These are phyloP conservation scores for Albugo laibachii DNA, from an alignment of 352 stramenopile genomes.

Conservation along the genomic window DNA sequence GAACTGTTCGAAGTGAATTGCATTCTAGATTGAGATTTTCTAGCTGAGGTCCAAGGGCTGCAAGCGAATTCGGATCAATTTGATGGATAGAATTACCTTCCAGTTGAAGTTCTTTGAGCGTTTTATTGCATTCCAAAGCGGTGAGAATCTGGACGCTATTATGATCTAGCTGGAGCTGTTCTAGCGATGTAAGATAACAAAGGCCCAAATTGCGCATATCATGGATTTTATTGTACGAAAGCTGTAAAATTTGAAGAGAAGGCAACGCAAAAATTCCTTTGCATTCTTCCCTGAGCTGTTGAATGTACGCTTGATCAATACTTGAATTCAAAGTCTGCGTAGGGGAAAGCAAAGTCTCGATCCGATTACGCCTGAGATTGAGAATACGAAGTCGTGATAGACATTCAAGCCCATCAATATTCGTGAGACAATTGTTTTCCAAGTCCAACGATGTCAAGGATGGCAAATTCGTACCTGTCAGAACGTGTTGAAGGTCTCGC, in stretches of 20 bases:
- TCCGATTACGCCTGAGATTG: constrained; percentile 59
- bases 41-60: constrained; percentile 21
- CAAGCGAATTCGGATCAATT: constrained; percentile 31
- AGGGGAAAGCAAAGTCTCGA: constrained; percentile 24
- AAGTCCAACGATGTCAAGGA: constrained; percentile 24
- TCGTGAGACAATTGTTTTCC: constrained; percentile 70
- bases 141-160: constrained; percentile 57
- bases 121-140: constrained; percentile 32
- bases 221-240: constrained; percentile 64
- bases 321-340: constrained; percentile 5
- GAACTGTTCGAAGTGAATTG: constrained; percentile 53
- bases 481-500: constrained; percentile 26
- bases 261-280: constrained; percentile 40
- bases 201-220: constrained; percentile 51
- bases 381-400: constrained; percentile 38
- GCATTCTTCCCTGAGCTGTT: constrained; percentile 6
- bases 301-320: constrained; percentile 10
- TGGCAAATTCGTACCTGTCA: constrained; percentile 32
- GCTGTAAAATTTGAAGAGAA: constrained; percentile 42
- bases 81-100: constrained; percentile 75
- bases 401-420: constrained; percentile 39
- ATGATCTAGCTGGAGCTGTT: constrained; percentile 53
- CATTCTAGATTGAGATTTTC: constrained; percentile 49
- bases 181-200: constrained; percentile 22
- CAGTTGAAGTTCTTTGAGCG: constrained; percentile 47